Evolutionary conservation across 225 moss, liverwort and hornwort species (phyloP), one percentile per base, ranked within the genome.

Genomic region (Physcomitrium patens): DNA sequence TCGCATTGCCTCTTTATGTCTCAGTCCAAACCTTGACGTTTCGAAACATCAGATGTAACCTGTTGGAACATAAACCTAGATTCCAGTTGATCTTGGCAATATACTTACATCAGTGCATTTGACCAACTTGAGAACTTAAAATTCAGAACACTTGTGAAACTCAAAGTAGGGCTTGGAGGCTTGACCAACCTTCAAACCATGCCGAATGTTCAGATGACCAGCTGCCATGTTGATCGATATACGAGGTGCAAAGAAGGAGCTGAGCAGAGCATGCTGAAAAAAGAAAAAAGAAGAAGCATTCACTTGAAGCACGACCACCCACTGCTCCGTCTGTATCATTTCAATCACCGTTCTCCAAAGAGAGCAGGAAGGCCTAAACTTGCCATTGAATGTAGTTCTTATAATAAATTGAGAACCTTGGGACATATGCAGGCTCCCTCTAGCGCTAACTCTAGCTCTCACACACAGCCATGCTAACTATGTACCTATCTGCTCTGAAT

Each of bases 161-260:
- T 49, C 12, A 49, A 3, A 15, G 48, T 5, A 49, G 15, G 48
- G 15, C 24, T 24, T 24, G 24, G 24, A 24, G 24, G 24, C 24
- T 49, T 12, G 48, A 44, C 68, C 53, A 48, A 91, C 91, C 91
- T 88, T 86, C 58, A 91, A 91, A 17, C 91, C 91, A 76, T 91
- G 80, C 56, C 70, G 67, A 54, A 91, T 91, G 71, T 86, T 91
- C 63, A 91, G 88, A 76, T 91, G 88, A 44, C 91, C 91, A 57
- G 88, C 91, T 54, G 86, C 91, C 91, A 91, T 91, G 77, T 91
- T 91, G 72, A 91, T 91, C 3, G 88, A 63, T 77, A 91, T 86
- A 27, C 91, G 88, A 8, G 91, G 91, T 46, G 88, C 78, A 66
- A 91, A 91, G 72, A 88, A 91, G 28, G 91, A 88, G 48, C 91